Evolutionary conservation across 305 asterid species (phyloP), one percentile per base, ranked within the genome.

Genomic region (Solanum chacoense): DNA sequence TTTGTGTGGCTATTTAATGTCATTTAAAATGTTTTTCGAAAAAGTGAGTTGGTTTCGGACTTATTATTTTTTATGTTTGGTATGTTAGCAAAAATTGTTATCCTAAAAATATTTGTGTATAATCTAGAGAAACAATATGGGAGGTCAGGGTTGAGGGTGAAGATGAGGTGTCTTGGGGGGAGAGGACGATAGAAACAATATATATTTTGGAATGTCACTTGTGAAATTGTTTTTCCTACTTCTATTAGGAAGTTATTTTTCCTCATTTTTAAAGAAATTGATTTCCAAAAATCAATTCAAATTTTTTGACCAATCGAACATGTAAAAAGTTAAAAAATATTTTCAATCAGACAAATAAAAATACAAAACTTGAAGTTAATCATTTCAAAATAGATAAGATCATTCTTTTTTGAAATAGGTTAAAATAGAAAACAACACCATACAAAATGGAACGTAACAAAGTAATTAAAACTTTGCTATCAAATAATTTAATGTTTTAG

Each of bases 251-350:
- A 2, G 29, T 11, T 26, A 0, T 2, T 67, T 67, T 11, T 67
- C 73, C 73, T 67, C 0, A 24, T 24, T 11, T 24, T 67, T 10
- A 67, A 26, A 67, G 4, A 11, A 11, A 0, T 24, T 67, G 7
- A 67, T 67, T 67, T 67, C 5, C 2, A 67, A 67, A 67, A 67
- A 5, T 0, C 0, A 9, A 24, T 67, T 5, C 2, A 24, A 67
- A 10, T 0, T 0, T 2, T 67, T 67, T 67, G 74, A 67, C 0
- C 32, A 67, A 67, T 11, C 0, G 1, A 63, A 22, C 0, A 24
- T 11, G 1, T 0, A 6, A 67, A 24, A 26, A 67, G 0, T 6
- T 67, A 0, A 5, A 24, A 67, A 24, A 67, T 67, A 2, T 67
- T 67, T 67, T 67, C 16, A 3, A 3, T 4, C 31, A 29, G 31